Evolutionary conservation across 257 asterid species (phyloP).

Genomic region (Catharanthus roseus): DNA sequence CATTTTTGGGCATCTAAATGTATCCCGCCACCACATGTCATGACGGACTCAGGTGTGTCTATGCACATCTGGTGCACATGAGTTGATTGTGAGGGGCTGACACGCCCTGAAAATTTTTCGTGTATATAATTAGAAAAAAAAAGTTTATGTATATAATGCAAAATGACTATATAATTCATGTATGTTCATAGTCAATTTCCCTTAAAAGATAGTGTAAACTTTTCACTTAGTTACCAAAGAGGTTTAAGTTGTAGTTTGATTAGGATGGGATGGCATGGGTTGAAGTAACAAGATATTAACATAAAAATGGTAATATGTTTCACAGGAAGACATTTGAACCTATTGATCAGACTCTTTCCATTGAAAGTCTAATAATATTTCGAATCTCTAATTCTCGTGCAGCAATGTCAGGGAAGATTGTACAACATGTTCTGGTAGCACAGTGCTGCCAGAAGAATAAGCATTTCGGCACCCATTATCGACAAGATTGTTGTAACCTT

Average conservation of each 20-base stretch:
- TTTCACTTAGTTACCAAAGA: neutral
- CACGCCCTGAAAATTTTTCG: no score
- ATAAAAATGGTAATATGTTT: neutral
- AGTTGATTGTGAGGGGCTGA: no score
- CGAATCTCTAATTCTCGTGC: slow-evolving; percentile 68
- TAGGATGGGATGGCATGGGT: neutral
- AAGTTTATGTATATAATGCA: no score
- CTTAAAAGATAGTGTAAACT: neutral
- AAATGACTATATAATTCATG: no score
- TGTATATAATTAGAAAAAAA: no score
- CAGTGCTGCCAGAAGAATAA: slow-evolving; percentile 95
- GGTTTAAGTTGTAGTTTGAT: neutral
- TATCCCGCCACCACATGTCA: no score
- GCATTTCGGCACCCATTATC: slow-evolving; percentile 60
- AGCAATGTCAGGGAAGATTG: slow-evolving; percentile 92
- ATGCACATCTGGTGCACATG: no score
- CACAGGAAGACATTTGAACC: neutral
- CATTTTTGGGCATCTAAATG: no score
- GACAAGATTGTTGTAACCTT: slow-evolving; percentile 54
- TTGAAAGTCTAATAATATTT: slow-evolving; percentile 40
- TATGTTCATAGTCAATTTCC: no score
- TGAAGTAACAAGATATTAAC: neutral
- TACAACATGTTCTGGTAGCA: slow-evolving; percentile 88
- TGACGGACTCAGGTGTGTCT: no score
- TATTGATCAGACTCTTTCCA: slow-evolving; percentile 29